phyloP scores from a whole-genome alignment of 108 stramenopile genomes.

The Skeletonema menzelii region DNA sequence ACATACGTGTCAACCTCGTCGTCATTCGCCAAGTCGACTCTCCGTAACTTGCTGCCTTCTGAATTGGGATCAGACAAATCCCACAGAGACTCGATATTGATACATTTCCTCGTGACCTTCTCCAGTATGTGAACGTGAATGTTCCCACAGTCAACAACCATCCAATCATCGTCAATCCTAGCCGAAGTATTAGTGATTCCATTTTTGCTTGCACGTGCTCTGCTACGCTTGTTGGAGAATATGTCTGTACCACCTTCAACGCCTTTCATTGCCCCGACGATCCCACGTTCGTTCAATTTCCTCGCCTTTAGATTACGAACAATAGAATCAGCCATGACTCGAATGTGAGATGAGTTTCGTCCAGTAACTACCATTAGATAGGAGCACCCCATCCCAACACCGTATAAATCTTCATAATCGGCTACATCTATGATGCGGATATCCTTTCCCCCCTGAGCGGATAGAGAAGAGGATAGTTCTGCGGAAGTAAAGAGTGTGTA shows the following conservation, averaged over 20 bases:
- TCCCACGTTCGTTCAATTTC: slow-evolving; percentile 64
- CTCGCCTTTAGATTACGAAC: slow-evolving; percentile 73
- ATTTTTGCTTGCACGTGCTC: slow-evolving; percentile 29
- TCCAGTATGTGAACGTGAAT: slow-evolving; percentile 79
- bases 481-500: slow-evolving; percentile 61
- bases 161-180: slow-evolving; percentile 62
- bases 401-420: slow-evolving; percentile 43
- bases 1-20: slow-evolving; percentile 78
- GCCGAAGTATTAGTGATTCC: slow-evolving; percentile 24
- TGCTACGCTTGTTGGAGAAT: slow-evolving; percentile 39
- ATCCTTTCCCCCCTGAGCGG: slow-evolving; percentile 57
- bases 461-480: slow-evolving; percentile 62
- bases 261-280: slow-evolving; percentile 58
- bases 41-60: slow-evolving; percentile 55
- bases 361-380: slow-evolving; percentile 55
- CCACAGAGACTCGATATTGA: slow-evolving; percentile 80
- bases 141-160: slow-evolving; percentile 80
- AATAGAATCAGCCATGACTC: slow-evolving; percentile 58
- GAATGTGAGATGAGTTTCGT: slow-evolving; percentile 48
- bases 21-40: slow-evolving; percentile 54
- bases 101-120: slow-evolving; percentile 44
- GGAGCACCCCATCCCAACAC: slow-evolving; percentile 30
- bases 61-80: slow-evolving; percentile 39
- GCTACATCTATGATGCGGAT: slow-evolving; percentile 45
- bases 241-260: slow-evolving; percentile 52